A percentile compares a stretch with the other conserved stretches of the same genome.
Conservation (phyloP, 768 basidiomycete genomes). For the Antrodiella citrinella region DNA sequence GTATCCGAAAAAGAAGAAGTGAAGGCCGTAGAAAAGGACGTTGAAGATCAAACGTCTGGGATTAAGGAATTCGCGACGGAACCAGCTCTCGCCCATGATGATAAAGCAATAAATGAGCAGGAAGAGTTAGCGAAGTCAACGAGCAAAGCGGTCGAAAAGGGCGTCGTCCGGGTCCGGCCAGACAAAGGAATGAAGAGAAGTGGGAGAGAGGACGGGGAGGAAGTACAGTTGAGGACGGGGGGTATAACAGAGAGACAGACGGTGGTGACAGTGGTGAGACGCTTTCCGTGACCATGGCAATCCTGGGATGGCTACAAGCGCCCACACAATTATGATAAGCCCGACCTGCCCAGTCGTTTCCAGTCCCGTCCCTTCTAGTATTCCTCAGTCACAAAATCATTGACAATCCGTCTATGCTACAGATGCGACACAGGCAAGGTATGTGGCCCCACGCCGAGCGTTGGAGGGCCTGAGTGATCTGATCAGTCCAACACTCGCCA, state of each 20-base stretch:
- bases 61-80: conserved; percentile 59
- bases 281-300: conserved; percentile 11
- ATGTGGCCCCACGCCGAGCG: background rate
- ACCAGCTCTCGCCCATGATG: conserved; percentile 63
- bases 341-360: no score
- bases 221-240: conserved; percentile 16
- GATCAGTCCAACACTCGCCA: background rate
- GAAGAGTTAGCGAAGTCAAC: conserved; percentile 10
- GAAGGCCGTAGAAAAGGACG: conserved; percentile 71
- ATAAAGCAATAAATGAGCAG: conserved; percentile 10
- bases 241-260: conserved; percentile 2
- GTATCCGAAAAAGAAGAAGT: conserved; percentile 66
- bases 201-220: conserved; percentile 11
- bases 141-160: conserved; percentile 13
- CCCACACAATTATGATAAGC: background rate
- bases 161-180: conserved; percentile 47
- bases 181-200: conserved; percentile 20
- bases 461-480: background rate
- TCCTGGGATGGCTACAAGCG: background rate
- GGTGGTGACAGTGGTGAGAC: conserved; percentile 3
- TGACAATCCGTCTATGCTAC: background rate
- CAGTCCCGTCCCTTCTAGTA: no score
- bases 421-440: conserved; percentile 1
- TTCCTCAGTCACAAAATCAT: no score
- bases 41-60: conserved; percentile 65